Evolutionary conservation across 116 monocot species (phyloP), one percentile per base, ranked within the genome.

Genomic region (Dioscorea cayenensis): DNA sequence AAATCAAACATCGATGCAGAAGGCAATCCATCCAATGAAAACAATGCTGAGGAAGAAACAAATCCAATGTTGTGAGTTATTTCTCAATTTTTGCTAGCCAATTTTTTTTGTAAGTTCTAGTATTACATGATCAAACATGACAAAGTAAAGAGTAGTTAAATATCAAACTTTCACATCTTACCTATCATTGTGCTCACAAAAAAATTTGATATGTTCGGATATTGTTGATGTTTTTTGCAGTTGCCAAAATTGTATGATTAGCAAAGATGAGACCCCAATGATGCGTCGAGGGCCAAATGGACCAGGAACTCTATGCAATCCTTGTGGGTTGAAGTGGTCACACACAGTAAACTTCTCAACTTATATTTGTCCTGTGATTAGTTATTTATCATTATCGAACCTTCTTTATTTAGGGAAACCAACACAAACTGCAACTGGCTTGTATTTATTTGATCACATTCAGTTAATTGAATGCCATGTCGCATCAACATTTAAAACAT

Each of bases 291-390:
- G 80, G 43, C 77, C 80, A 38, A 67, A 17, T 67, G 84, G 84
- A 38, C 74, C 80, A 67, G 80, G 66, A 36, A 66, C 77, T 35
- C 19, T 80, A 21, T 84, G 84, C 58, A 80, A 84, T 80, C 77
- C 84, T 38, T 84, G 84, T 71, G 84, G 84, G 18, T 61, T 84
- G 22, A 77, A 77, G 79, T 84, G 84, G 79, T 65, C 84, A 71
- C 80, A 74, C 71, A 84, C 80, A 80, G 84, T 84, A 35, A 20
- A 9, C 11, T n/a, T 58, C 10, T 38, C 72, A 62, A n/a, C 28
- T 22, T 51, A 16, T 4, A 65, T 49, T 43, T 19, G 49, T n/a
- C 2, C 7, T 28, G 69, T 68, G n/a, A 3, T 10, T 2, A 16
- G 19, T 50, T n/a, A 51, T 69, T 69, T 52, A 49, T 69, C 18